Evolutionary conservation across 129 eudicot species (phyloP).

Genomic region (Flaveria trinervia): DNA sequence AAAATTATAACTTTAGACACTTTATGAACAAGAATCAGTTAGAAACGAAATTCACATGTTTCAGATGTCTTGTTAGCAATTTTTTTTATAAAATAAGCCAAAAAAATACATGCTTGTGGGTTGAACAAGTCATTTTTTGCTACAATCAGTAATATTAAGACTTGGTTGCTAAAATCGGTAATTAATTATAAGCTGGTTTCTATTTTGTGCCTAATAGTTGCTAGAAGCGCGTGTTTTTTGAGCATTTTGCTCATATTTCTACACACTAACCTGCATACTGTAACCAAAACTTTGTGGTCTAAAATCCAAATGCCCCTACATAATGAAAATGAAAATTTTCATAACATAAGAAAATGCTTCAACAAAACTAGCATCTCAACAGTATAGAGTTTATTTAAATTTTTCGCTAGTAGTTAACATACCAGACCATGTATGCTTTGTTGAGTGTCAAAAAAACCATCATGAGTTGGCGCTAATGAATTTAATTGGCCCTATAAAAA

Average conservation of each 20-base stretch:
- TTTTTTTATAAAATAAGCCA: not conserved
- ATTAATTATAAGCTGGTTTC: not conserved
- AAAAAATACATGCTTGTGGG: not conserved
- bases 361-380: not conserved
- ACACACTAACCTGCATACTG: slow-evolving; percentile 54
- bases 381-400: not conserved
- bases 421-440: slow-evolving; percentile 48
- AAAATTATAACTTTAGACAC: not conserved
- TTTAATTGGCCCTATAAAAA: slow-evolving; percentile 37
- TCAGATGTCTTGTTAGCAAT: not conserved
- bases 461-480: slow-evolving; percentile 43
- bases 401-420: slow-evolving; percentile 18
- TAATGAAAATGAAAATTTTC: not conserved
- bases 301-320: slow-evolving; percentile 75
- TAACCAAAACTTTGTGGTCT: slow-evolving; percentile 59
- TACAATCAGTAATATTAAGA: not conserved
- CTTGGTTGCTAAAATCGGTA: not conserved
- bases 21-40: not conserved
- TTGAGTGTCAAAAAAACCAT: slow-evolving; percentile 43
- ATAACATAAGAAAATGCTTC: not conserved
- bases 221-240: not conserved
- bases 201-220: not conserved
- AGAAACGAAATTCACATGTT: not conserved
- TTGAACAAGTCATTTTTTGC: not conserved
- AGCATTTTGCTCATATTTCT: not conserved